Conservation (phyloP, 1,284 basidiomycete genomes). For the Exsudoporus floridanus region DNA sequence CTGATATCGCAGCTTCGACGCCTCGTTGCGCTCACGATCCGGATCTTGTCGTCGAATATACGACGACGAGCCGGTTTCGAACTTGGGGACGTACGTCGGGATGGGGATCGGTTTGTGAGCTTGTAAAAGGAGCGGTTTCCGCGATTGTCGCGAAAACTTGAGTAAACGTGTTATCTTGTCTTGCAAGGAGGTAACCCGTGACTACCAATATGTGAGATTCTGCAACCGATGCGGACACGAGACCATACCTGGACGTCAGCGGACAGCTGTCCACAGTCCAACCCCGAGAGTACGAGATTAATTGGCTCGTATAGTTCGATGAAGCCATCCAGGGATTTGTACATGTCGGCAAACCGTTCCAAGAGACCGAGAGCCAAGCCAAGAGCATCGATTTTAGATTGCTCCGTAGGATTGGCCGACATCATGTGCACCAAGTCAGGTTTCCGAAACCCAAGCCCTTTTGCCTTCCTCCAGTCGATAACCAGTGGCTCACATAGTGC, state of each 20-base stretch:
- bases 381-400: slow-evolving; percentile 68
- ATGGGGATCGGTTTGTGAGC: slow-evolving; percentile 97
- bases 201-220: slow-evolving; percentile 37
- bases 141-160: slow-evolving; percentile 69
- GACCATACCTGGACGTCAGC: slow-evolving; percentile 53
- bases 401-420: slow-evolving; percentile 44
- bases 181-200: slow-evolving; percentile 40
- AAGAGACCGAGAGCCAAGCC: slow-evolving; percentile 63
- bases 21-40: slow-evolving; percentile 87
- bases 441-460: slow-evolving; percentile 39
- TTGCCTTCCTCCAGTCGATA: slow-evolving; percentile 45
- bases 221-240: not conserved
- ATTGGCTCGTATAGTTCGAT: slow-evolving; percentile 81
- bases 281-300: slow-evolving; percentile 52
- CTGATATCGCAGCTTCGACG: slow-evolving; percentile 82
- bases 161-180: slow-evolving; percentile 62
- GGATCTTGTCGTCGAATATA: slow-evolving; percentile 86
- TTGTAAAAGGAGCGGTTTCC: slow-evolving; percentile 84
- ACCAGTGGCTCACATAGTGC: slow-evolving; percentile 42
- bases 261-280: slow-evolving; percentile 52
- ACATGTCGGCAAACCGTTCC: slow-evolving; percentile 68
- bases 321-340: slow-evolving; percentile 78
- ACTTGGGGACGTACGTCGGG: slow-evolving; percentile 90
- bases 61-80: slow-evolving; percentile 82
- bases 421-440: slow-evolving; percentile 52